Evolutionary conservation across 495 filamentous ascomycete species (phyloP).

Genomic region (Ramalina intermedia): DNA sequence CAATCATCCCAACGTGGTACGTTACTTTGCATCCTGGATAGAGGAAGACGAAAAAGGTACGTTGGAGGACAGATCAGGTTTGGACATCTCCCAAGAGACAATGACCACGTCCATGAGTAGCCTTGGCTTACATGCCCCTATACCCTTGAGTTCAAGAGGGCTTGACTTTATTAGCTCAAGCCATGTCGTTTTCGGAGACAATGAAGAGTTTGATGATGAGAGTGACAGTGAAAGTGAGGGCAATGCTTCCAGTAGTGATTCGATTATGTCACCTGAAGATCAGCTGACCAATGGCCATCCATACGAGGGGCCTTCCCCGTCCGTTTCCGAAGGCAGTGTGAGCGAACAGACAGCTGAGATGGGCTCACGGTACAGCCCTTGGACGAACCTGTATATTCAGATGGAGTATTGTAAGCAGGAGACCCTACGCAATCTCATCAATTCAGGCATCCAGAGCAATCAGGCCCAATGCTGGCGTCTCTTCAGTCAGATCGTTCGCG

Average conservation of each 20-base stretch:
- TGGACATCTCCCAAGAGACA: slow-evolving; percentile 4
- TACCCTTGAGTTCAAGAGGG: slow-evolving; percentile 61
- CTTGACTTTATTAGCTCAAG: slow-evolving; percentile 89
- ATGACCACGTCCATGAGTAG: neutral
- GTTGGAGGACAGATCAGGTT: slow-evolving; percentile 34
- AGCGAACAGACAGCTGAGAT: neutral
- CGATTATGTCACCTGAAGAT: neutral
- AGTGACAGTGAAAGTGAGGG: slow-evolving; percentile 19
- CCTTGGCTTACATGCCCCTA: slow-evolving; percentile 28
- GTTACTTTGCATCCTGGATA: slow-evolving; percentile 90
- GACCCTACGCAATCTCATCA: slow-evolving; percentile 83
- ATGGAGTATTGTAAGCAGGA: slow-evolving; percentile 98
- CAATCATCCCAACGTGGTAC: slow-evolving; percentile 90
- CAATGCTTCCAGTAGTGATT: neutral
- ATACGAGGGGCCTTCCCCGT: neutral
- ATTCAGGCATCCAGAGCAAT: slow-evolving; percentile 55
- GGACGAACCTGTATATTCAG: slow-evolving; percentile 60
- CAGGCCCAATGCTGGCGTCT: slow-evolving; percentile 72
- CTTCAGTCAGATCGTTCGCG: slow-evolving; percentile 84
- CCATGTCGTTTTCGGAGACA: slow-evolving; percentile 19
- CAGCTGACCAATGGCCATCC: neutral
- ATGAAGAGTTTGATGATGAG: slow-evolving; percentile 17
- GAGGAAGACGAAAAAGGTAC: slow-evolving; percentile 54
- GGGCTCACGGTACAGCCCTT: slow-evolving; percentile 21
- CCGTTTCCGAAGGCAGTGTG: neutral